These are phyloP conservation scores for Colletotrichum viniferum DNA, from an alignment of 2,329 filamentous ascomycete species.

Conservation along the genomic window DNA sequence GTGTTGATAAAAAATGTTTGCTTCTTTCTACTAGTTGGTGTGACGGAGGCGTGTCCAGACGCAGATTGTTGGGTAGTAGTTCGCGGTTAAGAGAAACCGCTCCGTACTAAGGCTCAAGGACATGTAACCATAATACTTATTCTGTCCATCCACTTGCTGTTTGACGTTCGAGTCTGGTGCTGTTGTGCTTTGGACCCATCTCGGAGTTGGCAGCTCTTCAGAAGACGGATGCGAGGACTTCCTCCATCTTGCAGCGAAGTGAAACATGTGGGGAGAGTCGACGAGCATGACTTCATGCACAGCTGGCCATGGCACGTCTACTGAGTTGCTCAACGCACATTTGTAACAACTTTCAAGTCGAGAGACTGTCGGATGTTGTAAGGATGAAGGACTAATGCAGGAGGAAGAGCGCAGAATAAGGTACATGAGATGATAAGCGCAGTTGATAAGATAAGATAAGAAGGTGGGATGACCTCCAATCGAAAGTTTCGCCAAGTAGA, in stretches of 20 bases:
- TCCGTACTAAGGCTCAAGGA: background rate
- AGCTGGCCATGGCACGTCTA: background rate
- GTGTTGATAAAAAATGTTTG: background rate
- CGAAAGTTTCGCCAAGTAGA: conserved; percentile 1
- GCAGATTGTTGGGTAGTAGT: background rate
- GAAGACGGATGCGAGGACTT: background rate
- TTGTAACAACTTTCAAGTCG: background rate
- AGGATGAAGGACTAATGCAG: background rate
- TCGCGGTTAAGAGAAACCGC: background rate
- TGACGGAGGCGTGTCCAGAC: background rate
- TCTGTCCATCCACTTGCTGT: background rate
- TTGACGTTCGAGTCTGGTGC: background rate
- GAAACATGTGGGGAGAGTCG: background rate
- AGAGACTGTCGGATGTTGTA: background rate
- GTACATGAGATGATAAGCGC: background rate
- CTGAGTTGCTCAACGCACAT: background rate
- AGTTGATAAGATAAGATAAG: conserved; percentile 3
- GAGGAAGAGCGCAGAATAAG: background rate
- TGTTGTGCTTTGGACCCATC: background rate
- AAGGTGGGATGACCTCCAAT: background rate
- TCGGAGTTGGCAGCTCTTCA: background rate
- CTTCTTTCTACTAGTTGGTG: background rate
- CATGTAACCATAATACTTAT: background rate
- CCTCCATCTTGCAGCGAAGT: background rate
- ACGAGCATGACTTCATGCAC: background rate